phyloP scores from a whole-genome alignment of 441 rosid genomes.

The Pelargonium citronellum region DNA sequence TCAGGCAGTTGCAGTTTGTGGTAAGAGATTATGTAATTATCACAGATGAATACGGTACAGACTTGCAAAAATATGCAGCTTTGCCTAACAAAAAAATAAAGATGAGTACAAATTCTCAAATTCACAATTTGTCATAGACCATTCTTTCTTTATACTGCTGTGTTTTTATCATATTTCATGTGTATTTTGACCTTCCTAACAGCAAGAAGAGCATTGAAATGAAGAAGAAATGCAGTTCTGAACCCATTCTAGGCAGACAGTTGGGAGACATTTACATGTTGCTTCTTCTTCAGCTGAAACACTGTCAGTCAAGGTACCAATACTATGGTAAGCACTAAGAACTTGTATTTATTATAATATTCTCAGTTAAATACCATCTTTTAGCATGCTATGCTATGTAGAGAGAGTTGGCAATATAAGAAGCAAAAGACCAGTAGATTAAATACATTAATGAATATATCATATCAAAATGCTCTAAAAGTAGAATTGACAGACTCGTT shows the following conservation, averaged over 20 bases:
- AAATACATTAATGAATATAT: slow-evolving; percentile 18
- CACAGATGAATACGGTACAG: too few relatives aligned
- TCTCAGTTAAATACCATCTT: too few relatives aligned
- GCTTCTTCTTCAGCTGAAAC: too few relatives aligned
- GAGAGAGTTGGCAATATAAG: not conserved
- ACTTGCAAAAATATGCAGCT: not conserved
- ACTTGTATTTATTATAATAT: not conserved
- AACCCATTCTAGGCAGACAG: not conserved
- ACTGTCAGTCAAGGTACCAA: not conserved
- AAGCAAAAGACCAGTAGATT: slow-evolving; percentile 15
- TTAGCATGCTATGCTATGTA: too few relatives aligned
- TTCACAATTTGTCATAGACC: not conserved
- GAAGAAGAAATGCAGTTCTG: slow-evolving; percentile 1
- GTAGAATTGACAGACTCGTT: slow-evolving; percentile 23
- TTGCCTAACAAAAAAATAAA: not conserved
- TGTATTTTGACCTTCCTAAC: too few relatives aligned
- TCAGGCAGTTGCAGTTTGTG: not conserved
- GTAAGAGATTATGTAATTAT: not conserved
- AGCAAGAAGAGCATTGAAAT: not conserved
- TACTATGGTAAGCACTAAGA: not conserved
- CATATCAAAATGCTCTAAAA: slow-evolving; percentile 27
- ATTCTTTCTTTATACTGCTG: not conserved
- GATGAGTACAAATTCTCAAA: not conserved
- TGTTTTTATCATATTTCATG: not conserved
- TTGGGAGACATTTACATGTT: not conserved